A percentile compares a stretch with the other conserved stretches of the same genome.
Evolutionary conservation across 2,329 filamentous ascomycete species (phyloP).

Genomic region (Cladosporium colombiae): DNA sequence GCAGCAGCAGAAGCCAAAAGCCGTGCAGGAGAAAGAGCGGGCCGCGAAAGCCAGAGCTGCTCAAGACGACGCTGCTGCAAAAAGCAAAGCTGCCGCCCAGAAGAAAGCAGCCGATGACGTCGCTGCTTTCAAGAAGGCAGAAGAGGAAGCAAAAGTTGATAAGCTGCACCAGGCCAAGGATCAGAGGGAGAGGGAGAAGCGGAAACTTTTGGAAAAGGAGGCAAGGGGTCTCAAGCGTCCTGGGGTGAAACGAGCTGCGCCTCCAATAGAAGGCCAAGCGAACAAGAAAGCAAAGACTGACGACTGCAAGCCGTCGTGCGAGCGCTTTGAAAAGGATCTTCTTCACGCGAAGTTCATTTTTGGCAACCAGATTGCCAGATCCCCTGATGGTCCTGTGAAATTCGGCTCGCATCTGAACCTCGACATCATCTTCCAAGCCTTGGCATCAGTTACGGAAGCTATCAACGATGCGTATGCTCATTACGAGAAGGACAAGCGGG

Average conservation of each 20-base stretch:
- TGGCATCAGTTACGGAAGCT: conserved; percentile 14
- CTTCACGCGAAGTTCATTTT: background rate
- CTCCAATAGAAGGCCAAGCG: background rate
- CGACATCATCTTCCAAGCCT: background rate
- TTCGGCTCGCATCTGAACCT: background rate
- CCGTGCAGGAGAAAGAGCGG: background rate
- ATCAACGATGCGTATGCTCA: background rate
- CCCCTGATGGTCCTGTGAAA: background rate
- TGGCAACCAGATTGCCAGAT: background rate
- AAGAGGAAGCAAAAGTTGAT: background rate
- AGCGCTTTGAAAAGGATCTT: background rate
- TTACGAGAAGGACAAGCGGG: background rate
- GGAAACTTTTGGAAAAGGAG: background rate
- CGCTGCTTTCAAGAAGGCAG: background rate
- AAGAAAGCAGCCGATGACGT: background rate
- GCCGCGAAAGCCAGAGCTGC: background rate
- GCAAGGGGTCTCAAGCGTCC: background rate
- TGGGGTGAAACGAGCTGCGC: background rate
- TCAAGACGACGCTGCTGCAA: background rate
- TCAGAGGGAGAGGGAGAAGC: background rate
- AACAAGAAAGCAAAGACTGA: conserved; percentile 6
- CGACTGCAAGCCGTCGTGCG: background rate
- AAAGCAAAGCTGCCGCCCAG: background rate
- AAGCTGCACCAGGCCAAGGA: background rate
- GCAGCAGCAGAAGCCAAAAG: background rate